Conservation (phyloP, 2,329 filamentous ascomycete genomes). For the Exophiala lecanii-corni region DNA sequence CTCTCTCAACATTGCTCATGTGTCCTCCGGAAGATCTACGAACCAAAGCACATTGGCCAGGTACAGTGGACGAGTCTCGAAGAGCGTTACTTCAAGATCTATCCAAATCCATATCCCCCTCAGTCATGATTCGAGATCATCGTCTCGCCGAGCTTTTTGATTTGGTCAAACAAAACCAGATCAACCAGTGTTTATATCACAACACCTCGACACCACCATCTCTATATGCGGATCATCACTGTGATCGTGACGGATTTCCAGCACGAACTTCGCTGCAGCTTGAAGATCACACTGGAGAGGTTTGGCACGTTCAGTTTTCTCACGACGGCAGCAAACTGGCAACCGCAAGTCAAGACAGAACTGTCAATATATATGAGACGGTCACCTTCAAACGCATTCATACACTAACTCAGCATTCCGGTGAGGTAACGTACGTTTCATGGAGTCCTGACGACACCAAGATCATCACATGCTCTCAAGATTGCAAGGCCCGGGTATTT, state of each 20-base stretch:
- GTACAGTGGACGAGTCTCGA: slow-evolving; percentile 69
- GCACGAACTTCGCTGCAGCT: slow-evolving; percentile 66
- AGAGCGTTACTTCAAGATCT: slow-evolving; percentile 71
- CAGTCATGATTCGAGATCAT: slow-evolving; percentile 93
- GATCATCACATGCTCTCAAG: slow-evolving; percentile 76
- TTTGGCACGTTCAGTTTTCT: slow-evolving; percentile 90
- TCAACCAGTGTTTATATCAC: slow-evolving; percentile 81
- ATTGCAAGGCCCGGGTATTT: slow-evolving; percentile 72
- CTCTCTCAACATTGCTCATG: slow-evolving; percentile 86
- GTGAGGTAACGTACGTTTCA: slow-evolving; percentile 70
- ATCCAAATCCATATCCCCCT: slow-evolving; percentile 87
- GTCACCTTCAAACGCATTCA: slow-evolving; percentile 62
- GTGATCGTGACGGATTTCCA: slow-evolving; percentile 75
- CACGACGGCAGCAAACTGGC: slow-evolving; percentile 79
- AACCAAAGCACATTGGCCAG: slow-evolving; percentile 77
- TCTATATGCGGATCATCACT: slow-evolving; percentile 82
- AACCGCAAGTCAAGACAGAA: slow-evolving; percentile 70
- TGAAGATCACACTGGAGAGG: slow-evolving; percentile 69
- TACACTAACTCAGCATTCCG: slow-evolving; percentile 60
- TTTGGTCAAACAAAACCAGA: slow-evolving; percentile 78
- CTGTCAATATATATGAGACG: slow-evolving; percentile 78
- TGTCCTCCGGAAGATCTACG: slow-evolving; percentile 75
- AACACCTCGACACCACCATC: slow-evolving; percentile 75
- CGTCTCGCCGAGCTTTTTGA: slow-evolving; percentile 75
- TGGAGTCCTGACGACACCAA: slow-evolving; percentile 92